These are phyloP conservation scores for Neoscytalidium dimidiatum DNA, from an alignment of 2,329 filamentous ascomycete species.

Conservation along the genomic window DNA sequence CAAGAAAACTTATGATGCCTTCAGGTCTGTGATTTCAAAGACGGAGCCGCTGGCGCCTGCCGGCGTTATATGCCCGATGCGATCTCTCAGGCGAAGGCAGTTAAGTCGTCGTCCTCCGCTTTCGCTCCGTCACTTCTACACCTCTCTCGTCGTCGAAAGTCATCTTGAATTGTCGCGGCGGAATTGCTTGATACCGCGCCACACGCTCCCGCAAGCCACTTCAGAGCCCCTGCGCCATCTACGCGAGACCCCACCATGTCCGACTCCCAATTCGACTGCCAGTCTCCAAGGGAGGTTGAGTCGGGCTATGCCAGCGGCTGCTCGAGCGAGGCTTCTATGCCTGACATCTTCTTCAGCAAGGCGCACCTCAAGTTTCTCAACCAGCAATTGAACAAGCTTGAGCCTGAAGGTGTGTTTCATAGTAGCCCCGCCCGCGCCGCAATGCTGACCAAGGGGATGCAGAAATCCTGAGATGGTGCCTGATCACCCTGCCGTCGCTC, in stretches of 20 bases:
- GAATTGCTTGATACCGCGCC: conserved; percentile 6
- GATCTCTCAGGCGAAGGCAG: not conserved
- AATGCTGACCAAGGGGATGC: conserved; percentile 27
- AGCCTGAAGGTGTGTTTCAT: conserved; percentile 65
- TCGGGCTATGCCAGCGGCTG: conserved; percentile 81
- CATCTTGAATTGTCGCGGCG: not conserved
- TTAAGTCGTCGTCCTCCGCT: conserved; percentile 13
- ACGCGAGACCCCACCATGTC: conserved; percentile 20
- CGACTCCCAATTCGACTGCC: conserved; percentile 18
- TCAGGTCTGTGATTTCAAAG: conserved; percentile 24
- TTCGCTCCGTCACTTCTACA: conserved; percentile 9
- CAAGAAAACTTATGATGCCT: conserved; percentile 22
- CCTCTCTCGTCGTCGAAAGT: conserved; percentile 2
- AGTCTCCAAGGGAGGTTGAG: conserved; percentile 56
- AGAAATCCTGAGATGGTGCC: conserved; percentile 91
- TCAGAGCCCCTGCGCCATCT: conserved; percentile 12
- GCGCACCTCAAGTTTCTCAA: conserved; percentile 90
- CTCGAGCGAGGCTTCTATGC: conserved; percentile 64
- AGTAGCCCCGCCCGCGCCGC: conserved; percentile 23
- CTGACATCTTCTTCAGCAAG: conserved; percentile 81
- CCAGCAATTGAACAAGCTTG: conserved; percentile 80
- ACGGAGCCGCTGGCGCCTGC: conserved; percentile 15
- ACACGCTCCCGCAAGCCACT: not conserved
- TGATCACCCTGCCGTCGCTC: conserved; percentile 84
- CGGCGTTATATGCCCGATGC: conserved; percentile 20